Evolutionary conservation across 2,329 filamentous ascomycete genomes (phyloP), one percentile per base, ranked within the genome.

Genomic region (Epichloe hybrida): DNA sequence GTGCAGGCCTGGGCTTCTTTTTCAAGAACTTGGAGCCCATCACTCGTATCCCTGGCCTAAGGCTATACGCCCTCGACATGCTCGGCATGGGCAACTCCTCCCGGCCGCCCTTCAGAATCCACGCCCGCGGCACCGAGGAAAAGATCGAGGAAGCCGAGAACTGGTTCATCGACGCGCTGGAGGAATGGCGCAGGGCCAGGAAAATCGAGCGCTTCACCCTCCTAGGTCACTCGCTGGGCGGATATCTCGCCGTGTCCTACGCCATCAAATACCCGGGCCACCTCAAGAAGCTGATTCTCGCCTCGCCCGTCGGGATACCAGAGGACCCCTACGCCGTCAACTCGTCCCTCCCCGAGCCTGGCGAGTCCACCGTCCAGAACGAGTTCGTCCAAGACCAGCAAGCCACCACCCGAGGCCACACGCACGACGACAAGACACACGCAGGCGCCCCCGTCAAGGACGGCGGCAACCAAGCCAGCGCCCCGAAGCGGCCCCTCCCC

Each of bases 11-110:
- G 0, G 93, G 91, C 21, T 97, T 98, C 69, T 98, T 95, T 74
- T 98, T 96, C 75, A 91, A 93, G 70, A 98, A 98, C 65, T 95
- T 95, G 54, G 93, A 98, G 66, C 81, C 84, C 5, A 70, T 98
- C 36, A 90, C 84, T 44, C 81, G 90, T 17, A 71, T 81, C 1
- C 73, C 77, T 31, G 89, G 90, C 31, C 94, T 93, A 82, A 90
- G 88, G 61, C 70, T 98, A 17, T 97, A 93, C 64, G 88, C 91
- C 1, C 72, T 98, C n/a, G 91, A 98, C 62, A 81, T 97, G 76
- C 75, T 96, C 15, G 91, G 91, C 52, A 96, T 96, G 87, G 91
- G 91, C 52, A 84, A 94, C 61, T 94, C 87, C 52, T 84, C 81
- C 27, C 77, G 91, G 5, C 91, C 93, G 2, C 69, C 81, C 0